A percentile compares a stretch with the other conserved stretches of the same genome.
Evolutionary conservation across 208 protist genomes (phyloP).

Genomic region (Leishmania major): DNA sequence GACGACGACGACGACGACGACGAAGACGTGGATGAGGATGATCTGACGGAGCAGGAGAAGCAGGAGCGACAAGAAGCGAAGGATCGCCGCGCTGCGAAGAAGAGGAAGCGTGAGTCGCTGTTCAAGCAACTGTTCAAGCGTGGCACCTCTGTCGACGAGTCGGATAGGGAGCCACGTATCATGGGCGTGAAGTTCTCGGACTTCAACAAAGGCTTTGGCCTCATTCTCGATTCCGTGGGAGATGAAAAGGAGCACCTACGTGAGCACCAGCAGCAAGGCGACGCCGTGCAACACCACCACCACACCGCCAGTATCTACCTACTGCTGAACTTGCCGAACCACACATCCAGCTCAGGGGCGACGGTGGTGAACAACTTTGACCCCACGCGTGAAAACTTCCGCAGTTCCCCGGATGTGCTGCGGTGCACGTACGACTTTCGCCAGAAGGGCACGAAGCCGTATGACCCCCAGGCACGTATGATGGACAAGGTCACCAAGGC

Average conservation of each 20-base stretch:
- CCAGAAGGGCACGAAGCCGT: slow-evolving; percentile 46
- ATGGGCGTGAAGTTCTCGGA: slow-evolving; percentile 84
- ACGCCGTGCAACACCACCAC: slow-evolving; percentile 36
- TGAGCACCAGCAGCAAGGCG: slow-evolving; percentile 29
- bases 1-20: slow-evolving; percentile 51
- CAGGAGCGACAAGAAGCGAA: slow-evolving; percentile 24
- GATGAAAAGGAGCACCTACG: slow-evolving; percentile 40
- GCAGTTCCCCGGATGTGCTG: slow-evolving; percentile 41
- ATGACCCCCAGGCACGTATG: slow-evolving; percentile 22
- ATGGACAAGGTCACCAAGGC: slow-evolving; percentile 33
- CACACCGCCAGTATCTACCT: slow-evolving; percentile 66
- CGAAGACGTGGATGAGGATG: slow-evolving; percentile 49
- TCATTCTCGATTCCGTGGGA: slow-evolving; percentile 75
- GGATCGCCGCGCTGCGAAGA: slow-evolving; percentile 35
- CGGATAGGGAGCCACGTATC: slow-evolving; percentile 56
- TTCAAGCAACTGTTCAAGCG: slow-evolving; percentile 70
- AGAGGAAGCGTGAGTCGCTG: slow-evolving; percentile 59
- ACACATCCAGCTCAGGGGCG: slow-evolving; percentile 31
- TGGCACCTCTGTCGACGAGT: slow-evolving; percentile 64
- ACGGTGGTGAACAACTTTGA: slow-evolving; percentile 73
- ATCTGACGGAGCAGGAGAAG: slow-evolving; percentile 51
- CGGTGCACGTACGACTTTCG: slow-evolving; percentile 77
- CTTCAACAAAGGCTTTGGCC: slow-evolving; percentile 68
- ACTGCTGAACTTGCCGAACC: slow-evolving; percentile 67
- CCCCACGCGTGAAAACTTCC: slow-evolving; percentile 45